Percentiles rank a stretch among this genome's conserved stretches.
Conservation (phyloP, 768 basidiomycete species). For the Naematelia encephala region DNA sequence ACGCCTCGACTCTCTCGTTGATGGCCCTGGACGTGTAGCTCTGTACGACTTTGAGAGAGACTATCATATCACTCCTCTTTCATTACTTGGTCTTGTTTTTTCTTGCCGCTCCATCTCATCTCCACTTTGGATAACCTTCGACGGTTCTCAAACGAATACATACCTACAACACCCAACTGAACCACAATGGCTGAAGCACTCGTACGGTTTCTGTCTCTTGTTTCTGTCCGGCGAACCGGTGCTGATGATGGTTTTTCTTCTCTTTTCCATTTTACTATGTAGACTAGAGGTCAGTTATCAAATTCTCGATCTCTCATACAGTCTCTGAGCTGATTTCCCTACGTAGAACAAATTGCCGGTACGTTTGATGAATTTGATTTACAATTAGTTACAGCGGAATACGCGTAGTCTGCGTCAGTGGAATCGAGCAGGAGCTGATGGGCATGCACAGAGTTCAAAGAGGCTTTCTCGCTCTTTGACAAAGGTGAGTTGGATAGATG, state of each 20-base stretch:
- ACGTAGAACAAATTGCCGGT: constrained; percentile 86
- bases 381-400: neutral
- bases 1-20: too few species aligned
- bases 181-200: too few species aligned
- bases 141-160: too few species aligned
- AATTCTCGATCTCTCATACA: neutral
- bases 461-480: constrained; percentile 97
- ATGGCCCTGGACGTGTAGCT: too few species aligned
- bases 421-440: neutral
- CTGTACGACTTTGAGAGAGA: too few species aligned
- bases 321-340: neutral
- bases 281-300: constrained; percentile 52
- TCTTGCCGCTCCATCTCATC: too few species aligned
- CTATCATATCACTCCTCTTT: too few species aligned
- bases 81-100: too few species aligned
- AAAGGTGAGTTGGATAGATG: constrained; percentile 62
- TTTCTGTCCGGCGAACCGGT: too few species aligned
- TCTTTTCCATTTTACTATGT: constrained; percentile 1
- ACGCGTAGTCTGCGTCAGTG: neutral
- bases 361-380: constrained; percentile 38
- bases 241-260: neutral
- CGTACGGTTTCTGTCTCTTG: too few species aligned
- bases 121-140: too few species aligned
- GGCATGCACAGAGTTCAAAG: constrained; percentile 77
- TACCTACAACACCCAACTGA: too few species aligned